These are phyloP conservation scores for Aspergillus transmontanensis DNA, from an alignment of 2,329 filamentous ascomycete genomes.

Conservation along the genomic window DNA sequence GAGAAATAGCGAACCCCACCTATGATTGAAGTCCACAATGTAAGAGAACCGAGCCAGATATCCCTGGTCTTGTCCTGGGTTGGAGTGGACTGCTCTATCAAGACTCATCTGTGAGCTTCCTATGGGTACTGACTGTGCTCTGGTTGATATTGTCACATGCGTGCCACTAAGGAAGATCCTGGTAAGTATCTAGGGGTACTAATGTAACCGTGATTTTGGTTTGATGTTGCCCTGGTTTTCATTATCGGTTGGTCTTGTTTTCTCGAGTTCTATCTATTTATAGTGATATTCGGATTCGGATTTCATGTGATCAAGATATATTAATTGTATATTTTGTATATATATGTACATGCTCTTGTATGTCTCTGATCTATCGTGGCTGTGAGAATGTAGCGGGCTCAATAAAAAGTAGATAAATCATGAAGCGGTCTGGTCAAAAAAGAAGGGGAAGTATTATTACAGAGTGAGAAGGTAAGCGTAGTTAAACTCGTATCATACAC, in stretches of 20 bases:
- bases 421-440: not conserved
- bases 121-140: not conserved
- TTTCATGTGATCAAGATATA: not conserved
- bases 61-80: not conserved
- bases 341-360: not conserved
- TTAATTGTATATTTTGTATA: not conserved
- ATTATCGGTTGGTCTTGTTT: not conserved
- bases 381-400: not conserved
- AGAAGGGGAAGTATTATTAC: not conserved
- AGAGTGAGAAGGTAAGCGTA: not conserved
- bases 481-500: slow-evolving; percentile 4
- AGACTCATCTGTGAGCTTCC: not conserved
- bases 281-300: too few relatives aligned
- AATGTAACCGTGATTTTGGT: not conserved
- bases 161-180: not conserved
- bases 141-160: not conserved
- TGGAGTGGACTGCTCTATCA: too few relatives aligned
- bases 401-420: not conserved
- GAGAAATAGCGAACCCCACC: not conserved
- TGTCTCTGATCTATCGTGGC: not conserved
- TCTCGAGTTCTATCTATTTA: not conserved
- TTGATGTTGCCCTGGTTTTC: not conserved
- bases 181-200: not conserved
- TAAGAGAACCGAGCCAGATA: not conserved
- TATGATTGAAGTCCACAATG: too few relatives aligned